A percentile compares a stretch with the other conserved stretches of the same genome.
phyloP scores from a whole-genome alignment of 2,329 filamentous ascomycete genomes.

The Aurifilum marmelostoma region DNA sequence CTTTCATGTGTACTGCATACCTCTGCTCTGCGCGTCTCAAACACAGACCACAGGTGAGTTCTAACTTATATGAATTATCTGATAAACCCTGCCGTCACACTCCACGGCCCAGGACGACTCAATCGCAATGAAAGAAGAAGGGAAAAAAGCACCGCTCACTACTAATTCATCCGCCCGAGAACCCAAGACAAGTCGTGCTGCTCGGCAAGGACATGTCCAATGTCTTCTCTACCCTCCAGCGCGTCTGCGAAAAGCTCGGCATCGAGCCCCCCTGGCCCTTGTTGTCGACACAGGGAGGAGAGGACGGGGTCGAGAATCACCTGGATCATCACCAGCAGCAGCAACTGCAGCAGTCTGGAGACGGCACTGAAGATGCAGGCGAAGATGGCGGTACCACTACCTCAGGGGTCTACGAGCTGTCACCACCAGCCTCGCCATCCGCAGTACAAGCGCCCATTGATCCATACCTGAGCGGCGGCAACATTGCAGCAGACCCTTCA shows the following conservation, averaged over 20 bases:
- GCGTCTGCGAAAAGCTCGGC: slow-evolving; percentile 1
- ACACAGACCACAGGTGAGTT: slow-evolving; percentile 3
- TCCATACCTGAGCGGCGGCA: slow-evolving; percentile 4
- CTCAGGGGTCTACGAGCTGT: slow-evolving; percentile 2
- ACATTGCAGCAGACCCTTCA: not conserved
- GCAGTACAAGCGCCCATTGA: slow-evolving; percentile 2
- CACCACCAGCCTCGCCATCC: slow-evolving; percentile 10
- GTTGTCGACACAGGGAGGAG: not conserved
- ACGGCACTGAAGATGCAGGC: not conserved
- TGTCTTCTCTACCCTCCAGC: not conserved
- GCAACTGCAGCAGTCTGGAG: not conserved
- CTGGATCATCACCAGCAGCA: too few species aligned
- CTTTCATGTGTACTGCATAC: slow-evolving; percentile 8
- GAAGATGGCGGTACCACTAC: not conserved
- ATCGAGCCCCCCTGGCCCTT: not conserved
- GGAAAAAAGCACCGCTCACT: too few species aligned
- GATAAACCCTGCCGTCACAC: too few species aligned
- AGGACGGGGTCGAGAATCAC: not conserved
- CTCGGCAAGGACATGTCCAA: slow-evolving; percentile 6
- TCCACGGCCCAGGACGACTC: too few species aligned
- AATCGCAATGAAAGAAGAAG: too few species aligned
- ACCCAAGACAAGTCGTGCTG: not conserved
- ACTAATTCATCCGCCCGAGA: not conserved
- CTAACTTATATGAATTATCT: not conserved
- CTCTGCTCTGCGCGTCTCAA: not conserved